phyloP scores from a whole-genome alignment of 306 rosid genomes.

The Cotoneaster glaucophyllus region DNA sequence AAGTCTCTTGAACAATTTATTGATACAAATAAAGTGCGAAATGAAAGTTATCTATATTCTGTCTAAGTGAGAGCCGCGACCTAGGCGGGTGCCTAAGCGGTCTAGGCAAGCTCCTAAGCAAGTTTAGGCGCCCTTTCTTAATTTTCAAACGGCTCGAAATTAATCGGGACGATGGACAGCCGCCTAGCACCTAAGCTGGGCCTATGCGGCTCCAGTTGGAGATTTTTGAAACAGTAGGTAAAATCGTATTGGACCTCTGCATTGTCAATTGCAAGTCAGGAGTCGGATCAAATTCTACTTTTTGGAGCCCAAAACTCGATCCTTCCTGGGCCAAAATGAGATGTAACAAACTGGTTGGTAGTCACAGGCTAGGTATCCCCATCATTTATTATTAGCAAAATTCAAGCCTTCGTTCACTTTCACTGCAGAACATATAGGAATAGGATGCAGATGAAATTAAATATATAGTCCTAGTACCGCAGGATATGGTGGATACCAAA shows the following conservation, averaged over 20 bases:
- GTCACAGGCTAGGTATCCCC: not conserved
- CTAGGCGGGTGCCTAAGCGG: no score
- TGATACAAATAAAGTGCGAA: no score
- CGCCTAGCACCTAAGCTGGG: rapidly evolving
- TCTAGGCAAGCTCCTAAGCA: no score
- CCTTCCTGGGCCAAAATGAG: not conserved
- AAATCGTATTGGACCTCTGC: not conserved
- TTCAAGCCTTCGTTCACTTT: not conserved
- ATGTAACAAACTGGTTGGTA: not conserved
- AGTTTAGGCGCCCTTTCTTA: rapidly evolving
- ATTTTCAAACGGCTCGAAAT: no score
- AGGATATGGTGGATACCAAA: not conserved
- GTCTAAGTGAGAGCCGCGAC: no score
- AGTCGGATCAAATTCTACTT: not conserved
- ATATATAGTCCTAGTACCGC: not conserved
- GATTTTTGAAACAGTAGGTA: no score
- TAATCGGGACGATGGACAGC: rapidly evolving
- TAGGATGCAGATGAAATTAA: not conserved
- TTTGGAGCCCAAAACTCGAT: not conserved
- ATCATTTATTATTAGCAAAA: not conserved
- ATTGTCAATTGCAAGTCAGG: not conserved
- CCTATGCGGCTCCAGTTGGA: no score
- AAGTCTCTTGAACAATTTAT: no score
- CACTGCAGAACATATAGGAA: no score
- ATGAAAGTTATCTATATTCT: no score